Base-by-base conservation (phyloP, 495 filamentous ascomycete genomes). In the Trichoderma orchidacearum region DNA sequence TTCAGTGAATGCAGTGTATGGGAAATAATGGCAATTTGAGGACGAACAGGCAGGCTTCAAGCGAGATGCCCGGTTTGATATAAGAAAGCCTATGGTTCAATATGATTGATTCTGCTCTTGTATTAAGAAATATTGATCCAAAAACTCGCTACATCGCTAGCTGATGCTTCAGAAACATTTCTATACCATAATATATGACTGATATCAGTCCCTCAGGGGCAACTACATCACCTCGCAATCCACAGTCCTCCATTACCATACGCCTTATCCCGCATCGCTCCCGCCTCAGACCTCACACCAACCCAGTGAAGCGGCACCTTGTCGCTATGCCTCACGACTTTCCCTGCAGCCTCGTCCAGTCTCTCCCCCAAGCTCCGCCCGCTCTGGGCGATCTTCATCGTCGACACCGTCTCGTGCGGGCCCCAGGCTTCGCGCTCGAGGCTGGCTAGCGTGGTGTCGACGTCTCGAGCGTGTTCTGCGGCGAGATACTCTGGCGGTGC, bases 351-450 rank as follows among this genome's bases (percentile, higher is more conserved):
- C 41, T 70, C 72, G 1, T 63, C 62, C 58, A 70, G 72, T 32
- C 71, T 69, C 35, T 73, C 71, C 61, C 54, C 65, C 48, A 66
- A 38, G 21, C 45, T 65, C 56, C 61, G 68, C 34, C 60, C 54
- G 50, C 45, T 66, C 59, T 54, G 65, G 7, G 54, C 66, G 32
- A 58, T 59, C 58, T 64, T 63, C 28, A 65, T 50, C 27, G 62
- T 60, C 21, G 61, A 58, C 9, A 66, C 30, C 7, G 55, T 62
- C 30, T 57, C 52, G 0, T 81, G 74, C 0, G 76, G 70, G 0
- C 60, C 66, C 84, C 83, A 85, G 5, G 73, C 70, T 11, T 72
- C 72, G 50, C 82, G 69, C 5, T 63, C 71, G n/a, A 86, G 66
- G 30, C 79, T 79, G 3, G 71, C 67, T 32, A 78, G 63, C 2